A percentile compares a stretch with the other conserved stretches of the same genome.
These are phyloP conservation scores for Haberlea rhodopensis DNA, from an alignment of 257 asterid species.

Conservation along the genomic window DNA sequence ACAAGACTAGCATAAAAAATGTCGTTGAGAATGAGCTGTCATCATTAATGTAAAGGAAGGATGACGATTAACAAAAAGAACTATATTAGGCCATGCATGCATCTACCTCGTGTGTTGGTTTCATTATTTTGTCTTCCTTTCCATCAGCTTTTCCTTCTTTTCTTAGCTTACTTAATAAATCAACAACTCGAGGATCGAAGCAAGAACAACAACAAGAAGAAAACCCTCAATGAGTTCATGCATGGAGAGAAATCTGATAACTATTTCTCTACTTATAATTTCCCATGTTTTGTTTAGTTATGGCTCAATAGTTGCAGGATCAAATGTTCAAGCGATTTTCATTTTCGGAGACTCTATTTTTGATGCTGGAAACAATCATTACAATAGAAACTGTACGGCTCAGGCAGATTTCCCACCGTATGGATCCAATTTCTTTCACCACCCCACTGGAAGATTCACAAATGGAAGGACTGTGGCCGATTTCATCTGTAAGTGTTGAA, in stretches of 20 bases:
- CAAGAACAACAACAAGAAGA: background rate
- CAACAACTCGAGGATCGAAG: background rate
- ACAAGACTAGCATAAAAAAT: too few relatives aligned
- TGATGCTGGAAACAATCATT: slow-evolving; percentile 80
- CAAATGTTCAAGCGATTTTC: slow-evolving; percentile 46
- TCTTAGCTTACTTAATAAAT: background rate
- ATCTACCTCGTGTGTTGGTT: slow-evolving; percentile 45
- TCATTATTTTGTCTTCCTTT: slow-evolving; percentile 29
- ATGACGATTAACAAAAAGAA: slow-evolving; percentile 1
- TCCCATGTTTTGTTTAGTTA: background rate
- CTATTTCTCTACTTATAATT: slow-evolving; percentile 14
- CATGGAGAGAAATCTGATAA: slow-evolving; percentile 32
- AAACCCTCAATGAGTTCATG: background rate
- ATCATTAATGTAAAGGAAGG: slow-evolving; percentile 11
- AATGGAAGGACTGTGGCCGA: slow-evolving; percentile 76
- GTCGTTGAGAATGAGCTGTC: slow-evolving; percentile 25
- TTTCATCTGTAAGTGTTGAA: slow-evolving; percentile 44
- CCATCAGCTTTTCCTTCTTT: slow-evolving; percentile 23
- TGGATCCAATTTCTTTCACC: slow-evolving; percentile 68
- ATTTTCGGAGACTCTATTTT: slow-evolving; percentile 72
- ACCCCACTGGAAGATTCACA: slow-evolving; percentile 79
- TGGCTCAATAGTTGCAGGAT: slow-evolving; percentile 24
- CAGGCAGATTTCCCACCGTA: slow-evolving; percentile 88
- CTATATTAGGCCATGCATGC: slow-evolving; percentile 40
- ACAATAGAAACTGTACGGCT: slow-evolving; percentile 43